Conservation (phyloP, 805 yeast species). For the Candida tallmaniae region DNA sequence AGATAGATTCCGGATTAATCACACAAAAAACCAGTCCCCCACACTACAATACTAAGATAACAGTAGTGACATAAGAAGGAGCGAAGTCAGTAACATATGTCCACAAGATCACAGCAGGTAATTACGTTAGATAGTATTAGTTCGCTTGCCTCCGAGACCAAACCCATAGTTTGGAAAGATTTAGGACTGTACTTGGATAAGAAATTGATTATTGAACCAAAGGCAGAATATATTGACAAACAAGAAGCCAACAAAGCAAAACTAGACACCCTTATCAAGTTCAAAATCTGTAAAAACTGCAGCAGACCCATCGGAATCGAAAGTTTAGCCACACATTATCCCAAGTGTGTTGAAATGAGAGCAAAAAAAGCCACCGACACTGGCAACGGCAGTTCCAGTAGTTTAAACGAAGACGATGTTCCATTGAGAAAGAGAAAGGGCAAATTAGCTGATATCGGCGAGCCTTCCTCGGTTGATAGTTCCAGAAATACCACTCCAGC, state of each 20-base stretch:
- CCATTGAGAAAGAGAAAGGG: slow-evolving; percentile 24
- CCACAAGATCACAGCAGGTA: slow-evolving; percentile 5
- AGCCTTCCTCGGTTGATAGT: slow-evolving; percentile 36
- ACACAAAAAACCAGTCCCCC: no score
- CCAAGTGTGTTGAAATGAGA: slow-evolving; percentile 37
- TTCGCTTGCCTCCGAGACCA: slow-evolving; percentile 6
- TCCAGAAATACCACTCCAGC: slow-evolving; percentile 36
- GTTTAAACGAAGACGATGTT: slow-evolving; percentile 8
- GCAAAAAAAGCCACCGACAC: slow-evolving; percentile 18
- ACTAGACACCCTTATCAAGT: slow-evolving; percentile 12
- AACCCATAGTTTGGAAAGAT: slow-evolving; percentile 40
- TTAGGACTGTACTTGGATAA: slow-evolving; percentile 40
- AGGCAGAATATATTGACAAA: not conserved
- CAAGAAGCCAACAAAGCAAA: not conserved
- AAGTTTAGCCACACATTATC: slow-evolving; percentile 27
- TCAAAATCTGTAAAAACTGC: slow-evolving; percentile 37
- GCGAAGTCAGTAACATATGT: no score
- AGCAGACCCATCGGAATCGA: slow-evolving; percentile 37
- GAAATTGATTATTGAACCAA: slow-evolving; percentile 26
- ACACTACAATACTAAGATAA: no score
- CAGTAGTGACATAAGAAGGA: no score
- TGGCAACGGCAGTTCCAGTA: not conserved
- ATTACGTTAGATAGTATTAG: slow-evolving; percentile 12
- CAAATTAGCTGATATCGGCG: slow-evolving; percentile 25
- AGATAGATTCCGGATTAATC: no score